These are phyloP conservation scores for Lupinus albus DNA, from an alignment of 306 rosid species.

Conservation along the genomic window DNA sequence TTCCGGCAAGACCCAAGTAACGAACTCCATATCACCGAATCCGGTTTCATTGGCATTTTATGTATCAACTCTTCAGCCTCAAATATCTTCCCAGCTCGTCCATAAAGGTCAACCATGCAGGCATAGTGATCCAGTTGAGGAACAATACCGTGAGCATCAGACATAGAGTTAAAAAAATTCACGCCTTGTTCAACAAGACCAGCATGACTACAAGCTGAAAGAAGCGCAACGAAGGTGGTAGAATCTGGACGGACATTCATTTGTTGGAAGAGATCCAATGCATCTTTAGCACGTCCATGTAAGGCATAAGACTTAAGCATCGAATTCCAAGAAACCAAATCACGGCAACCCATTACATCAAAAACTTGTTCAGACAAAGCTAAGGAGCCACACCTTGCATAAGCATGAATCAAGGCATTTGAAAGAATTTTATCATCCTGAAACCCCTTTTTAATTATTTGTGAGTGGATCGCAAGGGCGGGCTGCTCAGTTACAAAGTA, in stretches of 20 bases:
- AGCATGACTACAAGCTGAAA: conserved; percentile 85
- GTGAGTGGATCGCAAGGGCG: conserved; percentile 66
- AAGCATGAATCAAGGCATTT: conserved; percentile 85
- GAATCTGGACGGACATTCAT: conserved; percentile 69
- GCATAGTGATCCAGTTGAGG: conserved; percentile 82
- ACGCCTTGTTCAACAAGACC: conserved; percentile 76
- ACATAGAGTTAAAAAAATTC: conserved; percentile 59
- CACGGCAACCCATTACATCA: conserved; percentile 49
- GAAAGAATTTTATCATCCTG: conserved; percentile 61
- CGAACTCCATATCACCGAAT: conserved; percentile 88
- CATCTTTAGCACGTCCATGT: conserved; percentile 75
- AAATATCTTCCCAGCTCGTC: conserved; percentile 70
- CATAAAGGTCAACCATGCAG: conserved; percentile 88
- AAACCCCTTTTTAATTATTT: conserved; percentile 66
- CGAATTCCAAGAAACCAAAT: conserved; percentile 90
- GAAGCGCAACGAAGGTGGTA: conserved; percentile 79
- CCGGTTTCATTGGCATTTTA: conserved; percentile 83
- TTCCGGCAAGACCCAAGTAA: conserved; percentile 87
- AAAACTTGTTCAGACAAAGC: conserved; percentile 66
- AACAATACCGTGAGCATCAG: conserved; percentile 47
- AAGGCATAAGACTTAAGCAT: conserved; percentile 82
- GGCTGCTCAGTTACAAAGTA: conserved; percentile 64
- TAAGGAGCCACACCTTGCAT: conserved; percentile 79
- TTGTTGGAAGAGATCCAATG: conserved; percentile 58
- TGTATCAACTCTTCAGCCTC: conserved; percentile 69